phyloP scores from a whole-genome alignment of 2,329 filamentous ascomycete species.

The Cordyceps farinosa region DNA sequence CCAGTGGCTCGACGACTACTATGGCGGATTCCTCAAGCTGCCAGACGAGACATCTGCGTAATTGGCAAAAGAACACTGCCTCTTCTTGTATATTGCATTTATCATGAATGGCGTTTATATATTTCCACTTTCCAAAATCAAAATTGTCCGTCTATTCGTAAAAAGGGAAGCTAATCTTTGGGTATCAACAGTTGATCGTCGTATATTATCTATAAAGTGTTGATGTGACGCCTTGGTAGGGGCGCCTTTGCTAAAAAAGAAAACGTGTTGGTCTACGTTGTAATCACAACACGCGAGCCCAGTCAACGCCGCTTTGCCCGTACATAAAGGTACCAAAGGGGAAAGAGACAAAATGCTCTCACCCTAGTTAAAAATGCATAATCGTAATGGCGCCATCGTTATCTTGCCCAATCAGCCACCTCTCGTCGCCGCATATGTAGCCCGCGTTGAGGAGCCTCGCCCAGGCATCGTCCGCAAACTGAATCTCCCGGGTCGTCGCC shows the following conservation, averaged over 20 bases:
- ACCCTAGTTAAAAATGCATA: slow-evolving; percentile 42
- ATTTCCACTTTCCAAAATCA: not conserved
- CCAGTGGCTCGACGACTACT: slow-evolving; percentile 53
- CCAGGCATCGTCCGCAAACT: slow-evolving; percentile 44
- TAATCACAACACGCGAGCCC: too few species aligned
- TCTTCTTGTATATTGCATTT: slow-evolving; percentile 3
- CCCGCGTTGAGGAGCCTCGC: slow-evolving; percentile 48
- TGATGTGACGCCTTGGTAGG: not conserved
- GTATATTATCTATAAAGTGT: not conserved
- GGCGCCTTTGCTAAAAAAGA: not conserved
- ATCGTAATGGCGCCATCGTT: slow-evolving; percentile 47
- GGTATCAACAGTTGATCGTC: not conserved
- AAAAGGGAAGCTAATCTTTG: not conserved
- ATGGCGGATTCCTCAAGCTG: slow-evolving; percentile 51
- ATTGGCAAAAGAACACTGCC: not conserved
- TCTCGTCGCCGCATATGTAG: slow-evolving; percentile 55
- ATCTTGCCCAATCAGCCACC: slow-evolving; percentile 61
- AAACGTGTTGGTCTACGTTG: too few species aligned
- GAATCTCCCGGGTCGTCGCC: slow-evolving; percentile 29
- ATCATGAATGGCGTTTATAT: not conserved
- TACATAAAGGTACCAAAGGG: not conserved
- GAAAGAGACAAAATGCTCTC: slow-evolving; percentile 9
- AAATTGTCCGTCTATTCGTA: not conserved
- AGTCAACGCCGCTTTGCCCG: not conserved
- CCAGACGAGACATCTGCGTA: slow-evolving; percentile 27